These are phyloP conservation scores for Silene latifolia DNA, from an alignment of 148 eudicot genomes.

Conservation along the genomic window DNA sequence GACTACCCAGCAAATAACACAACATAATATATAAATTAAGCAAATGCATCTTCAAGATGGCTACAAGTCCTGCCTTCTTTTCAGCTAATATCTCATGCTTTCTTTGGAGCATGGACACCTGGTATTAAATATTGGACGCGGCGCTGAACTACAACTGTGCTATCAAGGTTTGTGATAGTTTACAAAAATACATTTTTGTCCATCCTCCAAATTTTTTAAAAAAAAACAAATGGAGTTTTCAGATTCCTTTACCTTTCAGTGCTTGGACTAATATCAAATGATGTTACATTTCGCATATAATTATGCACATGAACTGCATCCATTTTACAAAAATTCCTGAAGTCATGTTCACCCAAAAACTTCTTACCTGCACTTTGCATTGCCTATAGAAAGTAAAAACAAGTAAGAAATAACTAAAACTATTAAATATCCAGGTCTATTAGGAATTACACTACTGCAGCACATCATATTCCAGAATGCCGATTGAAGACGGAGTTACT, in stretches of 20 bases:
- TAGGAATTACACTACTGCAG: neutral
- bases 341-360: conserved; percentile 90
- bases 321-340: conserved; percentile 97
- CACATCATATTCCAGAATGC: conserved; percentile 5
- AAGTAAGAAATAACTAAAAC: conserved; percentile 9
- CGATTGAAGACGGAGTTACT: conserved; percentile 4
- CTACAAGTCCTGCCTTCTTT: neutral
- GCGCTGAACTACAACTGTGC: too few species aligned
- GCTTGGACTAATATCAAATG: conserved; percentile 54
- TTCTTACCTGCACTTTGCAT: conserved; percentile 82
- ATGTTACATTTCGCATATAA: conserved; percentile 56
- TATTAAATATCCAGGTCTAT: conserved; percentile 2
- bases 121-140: neutral
- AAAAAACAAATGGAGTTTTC: neutral
- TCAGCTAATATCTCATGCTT: neutral
- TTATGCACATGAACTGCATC: conserved; percentile 89
- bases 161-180: too few species aligned
- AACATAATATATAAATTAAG: too few species aligned
- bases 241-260: conserved; percentile 52
- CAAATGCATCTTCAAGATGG: neutral
- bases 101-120: neutral
- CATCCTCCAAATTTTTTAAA: neutral
- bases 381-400: conserved; percentile 40
- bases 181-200: neutral
- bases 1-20: neutral